A percentile compares a stretch with the other conserved stretches of the same genome.
These are phyloP conservation scores for Colletotrichum tanaceti DNA, from an alignment of 2,329 filamentous ascomycete species.

Conservation along the genomic window DNA sequence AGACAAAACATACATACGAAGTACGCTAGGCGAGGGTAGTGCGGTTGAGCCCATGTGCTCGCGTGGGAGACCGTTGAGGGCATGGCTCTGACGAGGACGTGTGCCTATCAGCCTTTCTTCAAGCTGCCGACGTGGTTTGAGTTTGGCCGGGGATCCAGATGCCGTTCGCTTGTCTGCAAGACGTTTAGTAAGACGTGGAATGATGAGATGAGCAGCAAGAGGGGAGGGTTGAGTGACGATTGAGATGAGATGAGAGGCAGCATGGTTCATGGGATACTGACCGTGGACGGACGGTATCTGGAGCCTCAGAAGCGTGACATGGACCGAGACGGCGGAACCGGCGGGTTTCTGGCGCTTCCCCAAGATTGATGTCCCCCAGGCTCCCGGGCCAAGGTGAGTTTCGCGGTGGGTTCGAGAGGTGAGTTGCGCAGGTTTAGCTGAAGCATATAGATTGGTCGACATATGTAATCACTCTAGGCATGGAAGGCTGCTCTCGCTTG, in stretches of 20 bases:
- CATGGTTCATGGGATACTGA: constrained; percentile 10
- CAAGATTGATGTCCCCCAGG: not conserved
- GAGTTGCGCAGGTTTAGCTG: not conserved
- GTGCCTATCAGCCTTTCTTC: not conserved
- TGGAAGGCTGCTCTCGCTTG: not conserved
- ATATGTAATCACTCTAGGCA: not conserved
- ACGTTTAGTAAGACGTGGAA: not conserved
- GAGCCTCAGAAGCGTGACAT: not conserved
- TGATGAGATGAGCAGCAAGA: not conserved
- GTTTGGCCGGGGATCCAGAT: not conserved
- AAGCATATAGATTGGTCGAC: constrained; percentile 27
- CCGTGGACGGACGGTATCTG: constrained; percentile 1
- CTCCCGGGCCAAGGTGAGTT: not conserved
- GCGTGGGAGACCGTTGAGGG: constrained; percentile 3
- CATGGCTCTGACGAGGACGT: not conserved
- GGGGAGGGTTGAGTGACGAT: not conserved
- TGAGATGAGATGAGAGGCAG: constrained; percentile 1
- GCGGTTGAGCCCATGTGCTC: not conserved
- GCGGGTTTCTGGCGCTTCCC: constrained; percentile 19
- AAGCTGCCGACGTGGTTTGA: not conserved
- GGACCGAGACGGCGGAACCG: constrained; percentile 30
- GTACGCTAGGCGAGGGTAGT: not conserved
- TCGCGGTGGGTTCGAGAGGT: constrained; percentile 7
- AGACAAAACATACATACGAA: not conserved
- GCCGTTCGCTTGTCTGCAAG: not conserved